Evolutionary conservation across 2,329 filamentous ascomycete species (phyloP).

Genomic region (Fusarium continuum): DNA sequence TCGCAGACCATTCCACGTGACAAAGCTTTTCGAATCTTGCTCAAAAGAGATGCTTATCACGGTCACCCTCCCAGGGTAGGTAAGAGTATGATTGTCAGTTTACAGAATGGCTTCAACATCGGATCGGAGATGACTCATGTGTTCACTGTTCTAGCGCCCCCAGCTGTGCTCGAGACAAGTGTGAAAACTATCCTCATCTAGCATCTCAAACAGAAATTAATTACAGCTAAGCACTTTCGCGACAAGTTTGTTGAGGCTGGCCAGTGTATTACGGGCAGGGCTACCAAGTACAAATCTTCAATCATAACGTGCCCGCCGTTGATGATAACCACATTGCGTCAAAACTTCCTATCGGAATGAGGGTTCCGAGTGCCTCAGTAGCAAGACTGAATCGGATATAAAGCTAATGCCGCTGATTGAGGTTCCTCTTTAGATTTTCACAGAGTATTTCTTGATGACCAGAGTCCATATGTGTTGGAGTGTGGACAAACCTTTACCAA

Average conservation of each 20-base stretch:
- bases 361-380: slow-evolving; percentile 27
- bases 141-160: slow-evolving; percentile 41
- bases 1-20: slow-evolving; percentile 50
- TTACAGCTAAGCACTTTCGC: slow-evolving; percentile 11
- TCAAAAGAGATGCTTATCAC: slow-evolving; percentile 70
- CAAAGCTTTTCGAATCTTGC: slow-evolving; percentile 67
- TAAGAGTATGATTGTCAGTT: slow-evolving; percentile 77
- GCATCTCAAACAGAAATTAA: slow-evolving; percentile 13
- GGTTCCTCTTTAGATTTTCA: slow-evolving; percentile 7
- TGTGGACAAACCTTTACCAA: slow-evolving; percentile 12
- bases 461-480: slow-evolving; percentile 17
- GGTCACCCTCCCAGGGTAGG: slow-evolving; percentile 68
- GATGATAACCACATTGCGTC: not conserved
- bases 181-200: slow-evolving; percentile 44
- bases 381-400: slow-evolving; percentile 34
- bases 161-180: slow-evolving; percentile 55
- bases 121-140: slow-evolving; percentile 64
- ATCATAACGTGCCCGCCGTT: not conserved
- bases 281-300: slow-evolving; percentile 21
- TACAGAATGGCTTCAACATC: slow-evolving; percentile 68
- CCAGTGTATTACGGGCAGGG: slow-evolving; percentile 33
- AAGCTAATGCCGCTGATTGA: slow-evolving; percentile 29
- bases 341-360: slow-evolving; percentile 16
- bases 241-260: slow-evolving; percentile 35
- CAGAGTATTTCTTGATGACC: slow-evolving; percentile 28